A percentile compares a stretch with the other conserved stretches of the same genome.
phyloP scores from a whole-genome alignment of 352 stramenopile species.

The Plasmopara viticola region DNA sequence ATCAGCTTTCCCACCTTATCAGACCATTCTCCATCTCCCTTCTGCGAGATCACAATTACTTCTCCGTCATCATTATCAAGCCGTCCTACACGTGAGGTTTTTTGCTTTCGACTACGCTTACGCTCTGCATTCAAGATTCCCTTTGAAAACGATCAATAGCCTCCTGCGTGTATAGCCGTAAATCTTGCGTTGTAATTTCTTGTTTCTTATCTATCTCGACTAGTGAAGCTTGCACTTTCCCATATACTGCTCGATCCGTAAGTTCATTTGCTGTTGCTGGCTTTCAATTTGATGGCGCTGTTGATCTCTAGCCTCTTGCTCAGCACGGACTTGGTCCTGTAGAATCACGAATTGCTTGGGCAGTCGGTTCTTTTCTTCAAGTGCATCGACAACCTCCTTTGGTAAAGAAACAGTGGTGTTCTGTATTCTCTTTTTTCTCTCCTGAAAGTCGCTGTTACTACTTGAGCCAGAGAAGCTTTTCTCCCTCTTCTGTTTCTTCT shows the following conservation, averaged over 20 bases:
- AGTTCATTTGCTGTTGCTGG: slow-evolving; percentile 48
- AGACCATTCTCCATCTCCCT: slow-evolving; percentile 11
- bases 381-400: slow-evolving; percentile 36
- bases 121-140: slow-evolving; percentile 28
- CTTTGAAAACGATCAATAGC: slow-evolving; percentile 36
- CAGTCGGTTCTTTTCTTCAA: slow-evolving; percentile 54
- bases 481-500: slow-evolving; percentile 19
- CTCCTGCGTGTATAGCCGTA: slow-evolving; percentile 61
- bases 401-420: slow-evolving; percentile 16
- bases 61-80: slow-evolving; percentile 44
- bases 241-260: slow-evolving; percentile 53
- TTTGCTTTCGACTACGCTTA: slow-evolving; percentile 12
- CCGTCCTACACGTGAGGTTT: slow-evolving; percentile 30
- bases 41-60: background rate
- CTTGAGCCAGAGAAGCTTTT: slow-evolving; percentile 11
- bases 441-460: slow-evolving; percentile 16
- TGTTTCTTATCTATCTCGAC: slow-evolving; percentile 64
- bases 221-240: slow-evolving; percentile 49
- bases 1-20: slow-evolving; percentile 55
- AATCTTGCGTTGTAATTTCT: slow-evolving; percentile 51
- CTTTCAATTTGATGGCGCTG: slow-evolving; percentile 38
- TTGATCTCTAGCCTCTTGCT: slow-evolving; percentile 41
- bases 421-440: slow-evolving; percentile 24
- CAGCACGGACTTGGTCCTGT: slow-evolving; percentile 43
- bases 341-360: slow-evolving; percentile 48